Evolutionary conservation across 371 early-diverging fungal species (phyloP).

Genomic region (Dinochytrium kinnereticum): DNA sequence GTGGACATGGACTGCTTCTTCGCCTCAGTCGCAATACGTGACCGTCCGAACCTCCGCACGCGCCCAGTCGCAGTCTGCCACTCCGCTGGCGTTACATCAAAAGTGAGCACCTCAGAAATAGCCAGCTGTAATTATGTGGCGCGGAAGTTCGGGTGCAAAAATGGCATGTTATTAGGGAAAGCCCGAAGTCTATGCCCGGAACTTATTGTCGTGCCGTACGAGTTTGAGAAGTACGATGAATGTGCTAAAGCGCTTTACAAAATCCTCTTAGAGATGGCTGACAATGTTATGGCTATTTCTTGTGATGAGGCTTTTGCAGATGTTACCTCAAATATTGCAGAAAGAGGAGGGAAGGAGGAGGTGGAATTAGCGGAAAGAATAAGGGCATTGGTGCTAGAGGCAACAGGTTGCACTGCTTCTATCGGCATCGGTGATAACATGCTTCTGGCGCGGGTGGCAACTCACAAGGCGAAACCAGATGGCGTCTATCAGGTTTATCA

Average conservation of each 20-base stretch:
- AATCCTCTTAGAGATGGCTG: slow-evolving; percentile 66
- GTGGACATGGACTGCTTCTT: slow-evolving; percentile 96
- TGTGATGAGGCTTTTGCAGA: slow-evolving; percentile 75
- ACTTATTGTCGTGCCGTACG: slow-evolving; percentile 62
- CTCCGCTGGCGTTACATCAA: slow-evolving; percentile 37
- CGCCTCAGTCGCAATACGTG: slow-evolving; percentile 73
- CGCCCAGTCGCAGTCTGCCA: slow-evolving; percentile 65
- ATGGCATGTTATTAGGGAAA: slow-evolving; percentile 72
- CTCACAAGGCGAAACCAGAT: slow-evolving; percentile 82
- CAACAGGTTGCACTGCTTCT: slow-evolving; percentile 69
- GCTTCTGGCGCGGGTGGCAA: slow-evolving; percentile 80
- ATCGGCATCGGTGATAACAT: slow-evolving; percentile 79
- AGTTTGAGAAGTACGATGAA: slow-evolving; percentile 79
- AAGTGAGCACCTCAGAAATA: slow-evolving; percentile 51
- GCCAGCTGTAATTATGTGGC: slow-evolving; percentile 84
- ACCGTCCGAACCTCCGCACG: slow-evolving; percentile 65
- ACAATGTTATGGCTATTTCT: slow-evolving; percentile 81
- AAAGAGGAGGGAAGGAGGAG: slow-evolving; percentile 44
- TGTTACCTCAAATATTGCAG: slow-evolving; percentile 58
- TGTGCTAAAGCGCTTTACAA: slow-evolving; percentile 72
- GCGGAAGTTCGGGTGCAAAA: slow-evolving; percentile 68
- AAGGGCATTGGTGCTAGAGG: slow-evolving; percentile 56
- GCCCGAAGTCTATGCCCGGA: slow-evolving; percentile 69
- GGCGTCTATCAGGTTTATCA: slow-evolving; percentile 59
- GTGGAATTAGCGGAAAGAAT: slow-evolving; percentile 56